Evolutionary conservation across 345 rosid species (phyloP).

Genomic region (Gossypium thurberi): DNA sequence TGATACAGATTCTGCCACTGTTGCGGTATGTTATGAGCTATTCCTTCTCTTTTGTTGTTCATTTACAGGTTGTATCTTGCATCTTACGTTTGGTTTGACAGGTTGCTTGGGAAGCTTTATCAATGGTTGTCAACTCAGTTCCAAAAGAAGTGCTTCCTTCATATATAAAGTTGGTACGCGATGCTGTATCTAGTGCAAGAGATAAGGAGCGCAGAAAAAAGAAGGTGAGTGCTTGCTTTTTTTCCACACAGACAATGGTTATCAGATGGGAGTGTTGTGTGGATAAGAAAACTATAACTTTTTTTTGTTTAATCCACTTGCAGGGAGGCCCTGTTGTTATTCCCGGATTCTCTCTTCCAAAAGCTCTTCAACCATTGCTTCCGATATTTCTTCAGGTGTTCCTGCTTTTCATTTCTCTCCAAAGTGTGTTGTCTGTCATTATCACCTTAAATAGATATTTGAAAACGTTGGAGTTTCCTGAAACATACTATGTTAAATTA

Average conservation of each 20-base stretch:
- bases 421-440: neutral
- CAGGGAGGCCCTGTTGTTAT: slow-evolving; percentile 91
- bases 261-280: neutral
- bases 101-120: slow-evolving; percentile 95
- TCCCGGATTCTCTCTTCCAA: slow-evolving; percentile 87
- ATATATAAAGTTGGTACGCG: slow-evolving; percentile 80
- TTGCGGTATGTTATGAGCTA: slow-evolving; percentile 42
- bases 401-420: slow-evolving; percentile 4
- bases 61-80: slow-evolving; percentile 5
- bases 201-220: slow-evolving; percentile 87
- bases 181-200: slow-evolving; percentile 87
- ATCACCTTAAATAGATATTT: neutral
- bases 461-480: neutral
- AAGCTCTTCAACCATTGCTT: slow-evolving; percentile 92
- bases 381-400: slow-evolving; percentile 88
- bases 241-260: slow-evolving; percentile 7
- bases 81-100: slow-evolving; percentile 27
- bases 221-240: slow-evolving; percentile 46
- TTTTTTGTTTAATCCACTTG: slow-evolving; percentile 18
- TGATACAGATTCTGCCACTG: slow-evolving; percentile 77
- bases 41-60: slow-evolving; percentile 11
- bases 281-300: slow-evolving; percentile 2
- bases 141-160: slow-evolving; percentile 92
- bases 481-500: neutral
- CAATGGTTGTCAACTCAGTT: slow-evolving; percentile 79